Percentiles rank a stretch among this genome's conserved stretches.
These are phyloP conservation scores for Sporothrix phasma DNA, from an alignment of 2,329 filamentous ascomycete species.

Conservation along the genomic window DNA sequence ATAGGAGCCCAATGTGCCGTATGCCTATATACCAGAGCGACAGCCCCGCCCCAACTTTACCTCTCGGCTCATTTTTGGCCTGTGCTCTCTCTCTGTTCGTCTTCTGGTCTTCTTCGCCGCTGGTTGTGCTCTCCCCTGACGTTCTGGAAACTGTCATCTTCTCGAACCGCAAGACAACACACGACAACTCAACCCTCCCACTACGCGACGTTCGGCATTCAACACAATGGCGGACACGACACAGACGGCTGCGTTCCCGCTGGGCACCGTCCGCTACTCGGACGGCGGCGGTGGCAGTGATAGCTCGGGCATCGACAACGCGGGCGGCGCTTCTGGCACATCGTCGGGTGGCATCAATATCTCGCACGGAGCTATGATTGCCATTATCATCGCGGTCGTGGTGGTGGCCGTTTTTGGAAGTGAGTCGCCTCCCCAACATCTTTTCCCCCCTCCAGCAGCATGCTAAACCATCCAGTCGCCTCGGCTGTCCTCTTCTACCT, in stretches of 20 bases:
- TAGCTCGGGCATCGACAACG: conserved; percentile 37
- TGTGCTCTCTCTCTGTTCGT: neutral
- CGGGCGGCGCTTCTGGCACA: conserved; percentile 56
- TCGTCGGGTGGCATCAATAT: conserved; percentile 51
- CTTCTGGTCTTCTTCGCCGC: neutral
- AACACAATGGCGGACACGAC: conserved; percentile 32
- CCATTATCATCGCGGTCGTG: conserved; percentile 64
- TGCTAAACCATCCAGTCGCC: conserved; percentile 36
- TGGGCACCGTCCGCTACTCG: conserved; percentile 33
- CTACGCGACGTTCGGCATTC: neutral
- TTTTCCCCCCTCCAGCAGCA: neutral
- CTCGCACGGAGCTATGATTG: conserved; percentile 59
- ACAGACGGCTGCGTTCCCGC: conserved; percentile 29
- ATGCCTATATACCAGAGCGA: neutral
- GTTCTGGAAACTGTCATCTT: neutral
- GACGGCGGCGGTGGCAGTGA: conserved; percentile 28
- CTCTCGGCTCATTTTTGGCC: neutral
- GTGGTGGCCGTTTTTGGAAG: conserved; percentile 58
- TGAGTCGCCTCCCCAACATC: conserved; percentile 28
- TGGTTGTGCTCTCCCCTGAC: conserved; percentile 2
- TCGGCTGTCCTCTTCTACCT: conserved; percentile 63
- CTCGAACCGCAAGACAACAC: neutral
- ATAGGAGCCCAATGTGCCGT: neutral
- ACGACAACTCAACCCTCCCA: neutral
- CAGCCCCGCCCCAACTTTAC: neutral